Percentiles rank a stretch among this genome's conserved stretches.
phyloP scores from a whole-genome alignment of 2,329 filamentous ascomycete species.

The Domatiomyces globalis region DNA sequence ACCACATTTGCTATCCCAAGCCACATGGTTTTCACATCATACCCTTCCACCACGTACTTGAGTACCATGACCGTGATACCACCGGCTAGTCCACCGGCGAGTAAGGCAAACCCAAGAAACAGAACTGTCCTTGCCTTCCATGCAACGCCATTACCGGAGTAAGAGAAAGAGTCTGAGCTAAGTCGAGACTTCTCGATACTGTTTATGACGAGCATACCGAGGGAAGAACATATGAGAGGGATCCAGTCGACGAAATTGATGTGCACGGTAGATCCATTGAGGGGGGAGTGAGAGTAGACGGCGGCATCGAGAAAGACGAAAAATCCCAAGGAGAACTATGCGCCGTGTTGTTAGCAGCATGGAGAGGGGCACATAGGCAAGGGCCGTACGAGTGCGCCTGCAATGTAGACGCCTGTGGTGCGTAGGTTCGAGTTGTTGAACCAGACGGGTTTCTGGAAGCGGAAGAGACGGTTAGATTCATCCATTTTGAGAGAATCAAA shows the following conservation, averaged over 20 bases:
- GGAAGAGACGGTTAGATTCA: conserved; percentile 44
- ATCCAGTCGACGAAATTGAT: conserved; percentile 61
- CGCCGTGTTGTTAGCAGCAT: background rate
- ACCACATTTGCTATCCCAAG: conserved; percentile 54
- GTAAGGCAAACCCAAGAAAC: conserved; percentile 54
- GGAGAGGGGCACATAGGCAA: background rate
- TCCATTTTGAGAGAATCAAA: background rate
- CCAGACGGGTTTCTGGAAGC: conserved; percentile 53
- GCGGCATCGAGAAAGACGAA: conserved; percentile 56
- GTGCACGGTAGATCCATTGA: conserved; percentile 48
- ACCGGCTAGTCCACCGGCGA: conserved; percentile 54
- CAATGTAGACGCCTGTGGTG: conserved; percentile 51
- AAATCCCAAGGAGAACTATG: conserved; percentile 53
- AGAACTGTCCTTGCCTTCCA: conserved; percentile 57
- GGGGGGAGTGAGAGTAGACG: conserved; percentile 46
- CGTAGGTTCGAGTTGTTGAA: conserved; percentile 50
- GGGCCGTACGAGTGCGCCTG: conserved; percentile 47
- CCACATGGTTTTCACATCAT: conserved; percentile 48
- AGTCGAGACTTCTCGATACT: conserved; percentile 55
- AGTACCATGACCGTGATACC: conserved; percentile 54
- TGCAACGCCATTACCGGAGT: conserved; percentile 51
- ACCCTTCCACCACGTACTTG: conserved; percentile 50
- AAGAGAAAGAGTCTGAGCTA: conserved; percentile 50
- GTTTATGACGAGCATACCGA: conserved; percentile 61
- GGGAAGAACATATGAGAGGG: conserved; percentile 52